phyloP scores from a whole-genome alignment of 2,329 filamentous ascomycete species.

The Aspergillus piperis region DNA sequence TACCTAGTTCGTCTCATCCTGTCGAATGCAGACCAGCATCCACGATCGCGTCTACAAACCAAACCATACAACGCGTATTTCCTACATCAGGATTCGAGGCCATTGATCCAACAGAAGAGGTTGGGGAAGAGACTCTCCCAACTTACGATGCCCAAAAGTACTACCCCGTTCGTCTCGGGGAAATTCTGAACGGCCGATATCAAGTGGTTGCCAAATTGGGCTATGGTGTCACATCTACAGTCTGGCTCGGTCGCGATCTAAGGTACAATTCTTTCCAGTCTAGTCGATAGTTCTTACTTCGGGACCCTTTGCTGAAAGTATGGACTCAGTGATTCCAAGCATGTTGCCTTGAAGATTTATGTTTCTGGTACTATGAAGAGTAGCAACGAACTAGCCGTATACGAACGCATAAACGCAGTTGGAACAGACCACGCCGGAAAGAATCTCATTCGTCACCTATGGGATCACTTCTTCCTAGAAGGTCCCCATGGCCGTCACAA shows the following conservation, averaged over 20 bases:
- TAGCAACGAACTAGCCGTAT: background rate
- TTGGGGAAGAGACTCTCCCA: slow-evolving; percentile 24
- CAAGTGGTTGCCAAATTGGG: slow-evolving; percentile 29
- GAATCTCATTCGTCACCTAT: background rate
- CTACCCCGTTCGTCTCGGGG: slow-evolving; percentile 25
- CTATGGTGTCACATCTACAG: slow-evolving; percentile 17
- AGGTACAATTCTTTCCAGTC: too few relatives aligned
- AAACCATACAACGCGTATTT: background rate
- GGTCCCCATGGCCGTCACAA: background rate
- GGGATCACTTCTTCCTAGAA: background rate
- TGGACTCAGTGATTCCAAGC: background rate
- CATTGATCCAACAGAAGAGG: background rate
- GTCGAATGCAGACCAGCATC: background rate
- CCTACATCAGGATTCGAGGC: background rate
- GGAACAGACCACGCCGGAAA: background rate
- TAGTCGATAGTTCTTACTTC: too few relatives aligned
- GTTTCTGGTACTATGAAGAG: too few relatives aligned
- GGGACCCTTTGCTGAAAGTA: too few relatives aligned
- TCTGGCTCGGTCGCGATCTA: background rate
- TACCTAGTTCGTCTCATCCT: too few relatives aligned
- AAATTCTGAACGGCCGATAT: slow-evolving; percentile 26
- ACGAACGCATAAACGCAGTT: background rate
- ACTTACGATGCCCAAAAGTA: slow-evolving; percentile 21
- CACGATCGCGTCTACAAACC: background rate
- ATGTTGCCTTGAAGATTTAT: background rate